These are phyloP conservation scores for Polytrichum formosum DNA, from an alignment of 225 moss, liverwort and hornwort genomes.

Conservation along the genomic window DNA sequence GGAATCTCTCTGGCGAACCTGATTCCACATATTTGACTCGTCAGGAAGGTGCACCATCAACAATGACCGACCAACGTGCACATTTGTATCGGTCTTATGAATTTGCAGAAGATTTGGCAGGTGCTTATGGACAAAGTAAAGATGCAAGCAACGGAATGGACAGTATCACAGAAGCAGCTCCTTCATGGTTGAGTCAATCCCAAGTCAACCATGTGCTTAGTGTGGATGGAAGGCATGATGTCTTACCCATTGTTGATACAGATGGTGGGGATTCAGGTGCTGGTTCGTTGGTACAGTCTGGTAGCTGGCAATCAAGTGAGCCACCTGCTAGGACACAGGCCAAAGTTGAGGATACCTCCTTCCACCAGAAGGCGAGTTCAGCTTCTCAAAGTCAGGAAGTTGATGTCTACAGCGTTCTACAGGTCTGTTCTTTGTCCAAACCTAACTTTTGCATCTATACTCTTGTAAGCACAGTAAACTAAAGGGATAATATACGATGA, in stretches of 20 bases:
- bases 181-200: conserved; percentile 51
- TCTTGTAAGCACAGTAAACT: too few relatives aligned
- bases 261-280: conserved; percentile 47
- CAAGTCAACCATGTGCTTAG: conserved; percentile 41
- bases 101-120: conserved; percentile 42
- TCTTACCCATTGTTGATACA: conserved; percentile 38
- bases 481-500: too few relatives aligned
- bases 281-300: conserved; percentile 33
- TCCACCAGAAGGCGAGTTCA: conserved; percentile 31
- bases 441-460: too few relatives aligned
- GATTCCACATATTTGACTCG: conserved; percentile 45
- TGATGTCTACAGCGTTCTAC: conserved; percentile 57
- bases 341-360: conserved; percentile 42
- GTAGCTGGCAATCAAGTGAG: conserved; percentile 30
- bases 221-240: conserved; percentile 45
- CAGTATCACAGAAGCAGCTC: conserved; percentile 44
- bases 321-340: conserved; percentile 21
- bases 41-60: conserved; percentile 35
- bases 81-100: conserved; percentile 49
- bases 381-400: conserved; percentile 29
- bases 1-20: conserved; percentile 40
- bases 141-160: conserved; percentile 38
- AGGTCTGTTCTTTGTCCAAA: conserved; percentile 40
- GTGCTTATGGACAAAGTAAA: conserved; percentile 26
- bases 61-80: conserved; percentile 36